Conservation (phyloP, 805 yeast genomes). For the Saturnispora diversa region DNA sequence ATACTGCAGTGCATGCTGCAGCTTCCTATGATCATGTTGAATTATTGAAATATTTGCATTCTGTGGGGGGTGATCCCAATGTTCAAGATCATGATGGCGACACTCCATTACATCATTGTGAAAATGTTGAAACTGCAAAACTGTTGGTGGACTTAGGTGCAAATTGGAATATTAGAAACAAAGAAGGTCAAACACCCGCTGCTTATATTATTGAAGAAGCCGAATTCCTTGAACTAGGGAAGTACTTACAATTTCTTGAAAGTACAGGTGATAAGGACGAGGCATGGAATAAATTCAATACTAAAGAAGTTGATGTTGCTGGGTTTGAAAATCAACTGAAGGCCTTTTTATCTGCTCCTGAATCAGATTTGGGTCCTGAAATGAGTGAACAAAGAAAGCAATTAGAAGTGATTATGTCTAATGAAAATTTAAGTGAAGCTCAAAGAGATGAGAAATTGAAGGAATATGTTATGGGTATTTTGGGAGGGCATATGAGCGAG, state of each 20-base stretch:
- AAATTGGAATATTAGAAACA: constrained; percentile 53
- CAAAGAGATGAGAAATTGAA: constrained; percentile 75
- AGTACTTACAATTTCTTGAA: constrained; percentile 37
- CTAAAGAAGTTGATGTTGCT: constrained; percentile 21
- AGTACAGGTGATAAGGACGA: constrained; percentile 1
- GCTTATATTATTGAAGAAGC: constrained; percentile 75
- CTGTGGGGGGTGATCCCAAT: constrained; percentile 70
- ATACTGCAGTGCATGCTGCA: constrained; percentile 96
- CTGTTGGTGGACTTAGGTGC: constrained; percentile 59
- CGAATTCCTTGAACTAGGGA: constrained; percentile 72
- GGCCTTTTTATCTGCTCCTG: constrained; percentile 41
- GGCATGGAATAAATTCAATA: not conserved
- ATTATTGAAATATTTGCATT: constrained; percentile 48
- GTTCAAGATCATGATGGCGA: constrained; percentile 86
- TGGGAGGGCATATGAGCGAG: constrained; percentile 37
- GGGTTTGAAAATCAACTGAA: constrained; percentile 41
- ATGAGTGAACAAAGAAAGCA: constrained; percentile 52
- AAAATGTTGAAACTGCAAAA: constrained; percentile 58
- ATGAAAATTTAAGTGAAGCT: constrained; percentile 42
- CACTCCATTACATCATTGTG: constrained; percentile 89
- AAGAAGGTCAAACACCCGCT: constrained; percentile 67
- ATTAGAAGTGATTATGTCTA: constrained; percentile 55
- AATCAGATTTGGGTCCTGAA: constrained; percentile 30
- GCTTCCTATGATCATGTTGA: constrained; percentile 83
- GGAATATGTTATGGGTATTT: constrained; percentile 56